phyloP scores from a whole-genome alignment of 768 basidiomycete genomes.

The Ephemerocybe angulata region DNA sequence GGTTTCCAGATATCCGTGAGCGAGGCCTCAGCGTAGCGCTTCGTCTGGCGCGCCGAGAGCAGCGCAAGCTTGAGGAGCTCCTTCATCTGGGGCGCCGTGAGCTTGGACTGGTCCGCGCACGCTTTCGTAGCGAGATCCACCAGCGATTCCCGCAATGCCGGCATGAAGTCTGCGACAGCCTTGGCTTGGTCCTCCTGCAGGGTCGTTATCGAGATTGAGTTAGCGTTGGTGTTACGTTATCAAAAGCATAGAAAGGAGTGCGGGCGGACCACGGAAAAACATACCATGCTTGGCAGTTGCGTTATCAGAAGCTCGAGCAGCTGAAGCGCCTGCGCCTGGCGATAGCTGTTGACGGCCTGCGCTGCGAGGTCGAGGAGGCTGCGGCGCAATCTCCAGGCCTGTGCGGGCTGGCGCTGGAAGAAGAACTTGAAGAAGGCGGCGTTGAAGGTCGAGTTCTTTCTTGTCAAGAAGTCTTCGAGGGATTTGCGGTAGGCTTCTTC shows the following conservation, averaged over 20 bases:
- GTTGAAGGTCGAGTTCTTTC: conserved; percentile 78
- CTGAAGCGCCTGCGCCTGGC: conserved; percentile 23
- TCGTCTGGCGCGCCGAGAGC: conserved; percentile 61
- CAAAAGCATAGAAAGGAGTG: not conserved
- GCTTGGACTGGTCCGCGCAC: conserved; percentile 40
- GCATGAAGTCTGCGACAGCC: conserved; percentile 51
- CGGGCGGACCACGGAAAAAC: conserved; percentile 17
- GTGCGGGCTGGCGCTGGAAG: conserved; percentile 57
- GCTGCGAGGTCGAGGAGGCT: conserved; percentile 58
- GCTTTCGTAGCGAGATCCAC: conserved; percentile 46
- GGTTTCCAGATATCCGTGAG: conserved; percentile 55
- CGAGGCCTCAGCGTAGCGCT: conserved; percentile 35
- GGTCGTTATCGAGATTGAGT: conserved; percentile 8
- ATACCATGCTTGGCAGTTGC: conserved; percentile 48
- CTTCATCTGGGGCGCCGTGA: conserved; percentile 68
- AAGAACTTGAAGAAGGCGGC: conserved; percentile 76
- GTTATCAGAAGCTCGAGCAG: conserved; percentile 63
- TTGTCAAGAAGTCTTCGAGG: conserved; percentile 68
- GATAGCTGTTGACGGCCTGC: conserved; percentile 50
- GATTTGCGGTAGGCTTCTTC: conserved; percentile 60
- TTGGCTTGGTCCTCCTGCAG: conserved; percentile 22
- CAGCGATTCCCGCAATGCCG: conserved; percentile 44
- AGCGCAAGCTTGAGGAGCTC: conserved; percentile 74
- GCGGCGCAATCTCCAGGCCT: conserved; percentile 63
- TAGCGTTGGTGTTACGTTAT: not conserved